Percentiles rank a stretch among this genome's conserved stretches.
phyloP scores from a whole-genome alignment of 768 basidiomycete species.

The Panellus pusillus region DNA sequence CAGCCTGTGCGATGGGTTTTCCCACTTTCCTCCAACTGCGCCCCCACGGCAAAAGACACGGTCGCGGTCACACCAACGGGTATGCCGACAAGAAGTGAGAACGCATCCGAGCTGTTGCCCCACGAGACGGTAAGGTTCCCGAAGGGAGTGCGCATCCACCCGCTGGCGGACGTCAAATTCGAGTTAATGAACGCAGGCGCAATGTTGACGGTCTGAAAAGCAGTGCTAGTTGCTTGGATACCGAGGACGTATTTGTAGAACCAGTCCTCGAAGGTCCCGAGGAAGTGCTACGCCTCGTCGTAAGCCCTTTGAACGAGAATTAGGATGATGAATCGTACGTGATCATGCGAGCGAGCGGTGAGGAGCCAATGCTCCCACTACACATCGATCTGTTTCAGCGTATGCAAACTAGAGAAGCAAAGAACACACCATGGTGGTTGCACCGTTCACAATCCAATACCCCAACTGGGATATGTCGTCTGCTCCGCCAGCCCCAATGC shows the following conservation, averaged over 20 bases:
- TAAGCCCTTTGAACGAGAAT: not conserved
- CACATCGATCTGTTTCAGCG: not conserved
- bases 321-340: constrained; percentile 21
- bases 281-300: constrained; percentile 24
- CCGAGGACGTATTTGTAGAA: constrained; percentile 30
- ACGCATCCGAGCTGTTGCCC: constrained; percentile 11
- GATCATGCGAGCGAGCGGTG: constrained; percentile 31
- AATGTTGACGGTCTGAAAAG: constrained; percentile 27
- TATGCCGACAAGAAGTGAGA: constrained; percentile 22
- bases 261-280: constrained; percentile 35
- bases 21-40: constrained; percentile 17
- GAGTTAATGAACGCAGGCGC: constrained; percentile 21
- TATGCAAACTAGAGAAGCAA: not conserved
- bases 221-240: constrained; percentile 25
- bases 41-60: constrained; percentile 15
- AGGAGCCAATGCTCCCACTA: constrained; percentile 35
- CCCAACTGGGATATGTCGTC: constrained; percentile 33
- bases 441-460: constrained; percentile 32
- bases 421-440: constrained; percentile 27
- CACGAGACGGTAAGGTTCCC: constrained; percentile 30
- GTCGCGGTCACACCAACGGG: constrained; percentile 29
- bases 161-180: constrained; percentile 23
- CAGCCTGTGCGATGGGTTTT: constrained; percentile 2
- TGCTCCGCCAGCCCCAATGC: constrained; percentile 29
- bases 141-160: constrained; percentile 30